Base-by-base conservation (phyloP, 2,329 filamentous ascomycete genomes). In the Phaeosphaeriaceae sp. region DNA sequence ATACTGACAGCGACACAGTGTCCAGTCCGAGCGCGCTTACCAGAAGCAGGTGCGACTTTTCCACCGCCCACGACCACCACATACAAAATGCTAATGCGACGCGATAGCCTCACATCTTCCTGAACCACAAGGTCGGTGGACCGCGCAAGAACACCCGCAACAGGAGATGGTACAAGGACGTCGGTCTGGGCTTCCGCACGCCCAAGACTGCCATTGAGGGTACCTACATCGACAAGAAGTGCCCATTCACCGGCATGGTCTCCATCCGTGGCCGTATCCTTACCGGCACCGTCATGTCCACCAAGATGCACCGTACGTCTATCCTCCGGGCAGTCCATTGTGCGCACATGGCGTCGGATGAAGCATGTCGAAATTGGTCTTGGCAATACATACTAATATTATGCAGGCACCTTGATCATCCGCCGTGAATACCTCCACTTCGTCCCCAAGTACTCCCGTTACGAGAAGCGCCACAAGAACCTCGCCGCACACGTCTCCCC, bases 391-490 rank as follows among this genome's bases (percentile, higher is more conserved):
- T 41, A 62, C 66, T 73, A 52, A 73, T 59, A 6, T 22, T 47
- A 11, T 36, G 2, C 59, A 77, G 74, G 74, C 65, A 99, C 95
- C 78, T 86, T 98, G 82, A 91, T 99, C 86, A 96, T 99, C 88
- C 95, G 95, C 83, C 91, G 95, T 85, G 95, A 99, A 89, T 99
- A 99, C 89, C 92, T 99, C 67, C 95, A 99, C 88, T 99, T 92
- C 86, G 91, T 99, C 82, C 93, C 93, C 84, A 99, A 99, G 88
- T 99, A 99, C 90, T 88, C 91, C 82, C 92, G 95, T 90, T 99
- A 99, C 85, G 96, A 99, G 92, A 98, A 97, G 91, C 89, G 95
- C 83, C 95, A 99, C 92, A 97, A 97, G 91, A 99, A 99, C 90
- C 88, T 99, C 72, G 92, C 95, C 79, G 95, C 94, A 74, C 95